phyloP scores from a whole-genome alignment of 2,329 filamentous ascomycete species.

The Cadophora luteo-olivacea region DNA sequence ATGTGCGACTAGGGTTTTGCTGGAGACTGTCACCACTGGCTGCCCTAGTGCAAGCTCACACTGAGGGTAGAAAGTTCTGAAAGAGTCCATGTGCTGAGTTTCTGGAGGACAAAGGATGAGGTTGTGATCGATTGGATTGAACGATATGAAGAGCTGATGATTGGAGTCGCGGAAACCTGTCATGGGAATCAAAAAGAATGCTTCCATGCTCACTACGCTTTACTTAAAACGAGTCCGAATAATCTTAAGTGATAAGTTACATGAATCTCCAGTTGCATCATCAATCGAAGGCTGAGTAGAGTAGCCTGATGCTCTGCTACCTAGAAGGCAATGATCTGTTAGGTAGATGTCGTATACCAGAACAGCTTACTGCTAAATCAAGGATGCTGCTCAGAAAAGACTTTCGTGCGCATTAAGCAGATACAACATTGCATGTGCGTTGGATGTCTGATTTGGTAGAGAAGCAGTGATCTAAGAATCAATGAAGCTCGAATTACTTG shows the following conservation, averaged over 20 bases:
- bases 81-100: neutral
- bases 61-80: neutral
- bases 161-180: neutral
- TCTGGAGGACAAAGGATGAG: neutral
- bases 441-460: neutral
- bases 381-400: no score
- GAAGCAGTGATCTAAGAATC: neutral
- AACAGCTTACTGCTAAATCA: no score
- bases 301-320: no score
- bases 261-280: no score
- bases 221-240: no score
- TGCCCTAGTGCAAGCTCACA: neutral
- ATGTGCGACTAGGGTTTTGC: constrained; percentile 25
- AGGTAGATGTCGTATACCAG: no score
- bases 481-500: neutral
- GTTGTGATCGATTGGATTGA: neutral
- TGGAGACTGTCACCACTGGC: constrained; percentile 25
- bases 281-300: no score
- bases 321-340: no score
- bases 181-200: neutral
- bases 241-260: no score
- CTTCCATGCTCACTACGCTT: neutral
- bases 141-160: neutral
- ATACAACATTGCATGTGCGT: no score
- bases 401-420: no score